Evolutionary conservation across 2,329 filamentous ascomycete genomes (phyloP).

Genomic region (Paecilomyces formosus): DNA sequence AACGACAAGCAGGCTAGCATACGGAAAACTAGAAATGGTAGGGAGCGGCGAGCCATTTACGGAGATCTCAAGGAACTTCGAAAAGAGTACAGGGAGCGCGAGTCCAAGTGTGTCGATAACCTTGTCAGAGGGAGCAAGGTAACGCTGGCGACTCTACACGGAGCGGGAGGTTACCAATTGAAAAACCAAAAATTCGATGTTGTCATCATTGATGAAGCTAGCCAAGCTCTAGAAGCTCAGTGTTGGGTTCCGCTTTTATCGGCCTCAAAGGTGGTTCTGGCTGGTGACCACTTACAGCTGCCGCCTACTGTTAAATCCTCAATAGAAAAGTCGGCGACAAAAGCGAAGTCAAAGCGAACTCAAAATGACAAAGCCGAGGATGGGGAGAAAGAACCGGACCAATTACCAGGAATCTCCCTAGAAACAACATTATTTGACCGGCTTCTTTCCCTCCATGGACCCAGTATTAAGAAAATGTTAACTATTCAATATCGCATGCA

Average conservation of each 20-base stretch:
- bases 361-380: constrained; percentile 21
- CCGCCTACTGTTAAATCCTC: constrained; percentile 89
- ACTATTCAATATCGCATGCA: constrained; percentile 99
- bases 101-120: constrained; percentile 70
- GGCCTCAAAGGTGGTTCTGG: constrained; percentile 77
- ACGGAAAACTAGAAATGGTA: constrained; percentile 73
- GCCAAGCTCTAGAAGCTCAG: constrained; percentile 90
- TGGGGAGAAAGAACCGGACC: constrained; percentile 28
- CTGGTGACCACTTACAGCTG: constrained; percentile 89
- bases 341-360: constrained; percentile 39
- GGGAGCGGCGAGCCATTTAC: constrained; percentile 76
- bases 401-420: constrained; percentile 52
- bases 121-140: constrained; percentile 74
- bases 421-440: constrained; percentile 93
- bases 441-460: constrained; percentile 71
- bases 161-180: constrained; percentile 78
- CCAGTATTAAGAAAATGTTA: constrained; percentile 83
- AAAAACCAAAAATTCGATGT: constrained; percentile 79
- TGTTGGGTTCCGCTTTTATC: constrained; percentile 88
- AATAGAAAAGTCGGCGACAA: constrained; percentile 33
- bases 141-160: constrained; percentile 86
- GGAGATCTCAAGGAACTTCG: constrained; percentile 75
- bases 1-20: constrained; percentile 84
- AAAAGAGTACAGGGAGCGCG: constrained; percentile 80
- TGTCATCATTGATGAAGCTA: constrained; percentile 92